Conservation (phyloP, 2,329 filamentous ascomycete genomes). For the Trichophyton rubrum region DNA sequence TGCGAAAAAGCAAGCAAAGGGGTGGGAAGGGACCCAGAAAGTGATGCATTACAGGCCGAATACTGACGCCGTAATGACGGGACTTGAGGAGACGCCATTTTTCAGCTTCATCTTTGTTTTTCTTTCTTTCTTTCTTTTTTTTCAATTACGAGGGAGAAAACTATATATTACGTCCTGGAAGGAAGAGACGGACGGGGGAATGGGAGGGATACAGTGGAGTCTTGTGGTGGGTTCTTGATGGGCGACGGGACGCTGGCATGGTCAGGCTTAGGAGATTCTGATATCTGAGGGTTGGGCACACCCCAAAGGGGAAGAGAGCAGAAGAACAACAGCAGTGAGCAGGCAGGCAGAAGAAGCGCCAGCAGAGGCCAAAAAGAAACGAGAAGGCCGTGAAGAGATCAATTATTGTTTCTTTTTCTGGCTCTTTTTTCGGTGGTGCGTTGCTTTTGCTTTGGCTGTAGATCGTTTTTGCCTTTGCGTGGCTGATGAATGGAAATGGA, state of each 20-base stretch:
- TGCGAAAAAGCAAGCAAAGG: background rate
- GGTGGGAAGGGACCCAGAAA: background rate
- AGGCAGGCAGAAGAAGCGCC: background rate
- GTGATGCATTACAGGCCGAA: conserved; percentile 1
- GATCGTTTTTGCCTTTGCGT: conserved; percentile 1
- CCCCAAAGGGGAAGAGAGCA: background rate
- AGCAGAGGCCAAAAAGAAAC: background rate
- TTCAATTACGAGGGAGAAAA: background rate
- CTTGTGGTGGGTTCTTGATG: background rate
- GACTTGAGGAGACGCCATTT: background rate
- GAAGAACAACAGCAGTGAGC: background rate
- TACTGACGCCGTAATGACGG: conserved; percentile 1
- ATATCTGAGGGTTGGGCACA: conserved; percentile 4
- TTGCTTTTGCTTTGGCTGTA: background rate
- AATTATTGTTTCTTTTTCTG: background rate
- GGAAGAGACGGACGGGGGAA: conserved; percentile 2
- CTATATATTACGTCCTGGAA: background rate
- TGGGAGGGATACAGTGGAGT: background rate
- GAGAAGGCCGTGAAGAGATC: background rate
- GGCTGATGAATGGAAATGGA: background rate
- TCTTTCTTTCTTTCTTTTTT: background rate
- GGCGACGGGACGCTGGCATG: conserved; percentile 3
- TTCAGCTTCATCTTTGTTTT: no score
- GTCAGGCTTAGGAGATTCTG: background rate
- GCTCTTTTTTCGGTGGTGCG: background rate